Percentiles rank a stretch among this genome's conserved stretches.
phyloP scores from a whole-genome alignment of 2,329 filamentous ascomycete species.

The Botryotinia calthae region DNA sequence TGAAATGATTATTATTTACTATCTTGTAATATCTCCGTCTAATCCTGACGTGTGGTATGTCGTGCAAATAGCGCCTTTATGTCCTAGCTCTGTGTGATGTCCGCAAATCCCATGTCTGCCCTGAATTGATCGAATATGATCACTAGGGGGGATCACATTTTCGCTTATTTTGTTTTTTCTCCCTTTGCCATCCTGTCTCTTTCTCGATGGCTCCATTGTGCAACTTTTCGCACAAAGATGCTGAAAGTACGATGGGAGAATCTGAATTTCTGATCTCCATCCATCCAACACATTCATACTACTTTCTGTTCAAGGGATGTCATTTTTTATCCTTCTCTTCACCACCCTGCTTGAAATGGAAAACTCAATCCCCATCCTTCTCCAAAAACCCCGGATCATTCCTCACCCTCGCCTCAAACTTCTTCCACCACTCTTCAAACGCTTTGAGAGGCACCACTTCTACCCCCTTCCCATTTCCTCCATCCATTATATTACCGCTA shows the following conservation, averaged over 20 bases:
- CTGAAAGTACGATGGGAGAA: background rate
- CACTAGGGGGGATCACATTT: background rate
- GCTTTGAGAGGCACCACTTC: conserved; percentile 92
- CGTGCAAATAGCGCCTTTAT: background rate
- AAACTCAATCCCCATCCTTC: conserved; percentile 42
- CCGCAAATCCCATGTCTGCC: background rate
- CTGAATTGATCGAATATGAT: background rate
- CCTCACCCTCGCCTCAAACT: conserved; percentile 86
- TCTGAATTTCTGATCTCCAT: background rate
- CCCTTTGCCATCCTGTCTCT: background rate
- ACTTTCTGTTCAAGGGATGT: no score
- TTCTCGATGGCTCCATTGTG: background rate
- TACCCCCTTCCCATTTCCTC: conserved; percentile 50
- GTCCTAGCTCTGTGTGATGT: background rate
- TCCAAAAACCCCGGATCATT: conserved; percentile 88
- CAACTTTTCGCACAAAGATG: background rate
- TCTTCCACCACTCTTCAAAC: conserved; percentile 97
- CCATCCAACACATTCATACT: background rate
- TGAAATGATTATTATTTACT: background rate
- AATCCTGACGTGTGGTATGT: background rate
- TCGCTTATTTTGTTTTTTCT: background rate
- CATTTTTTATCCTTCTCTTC: background rate
- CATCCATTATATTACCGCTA: conserved; percentile 53
- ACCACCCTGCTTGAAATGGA: no score
- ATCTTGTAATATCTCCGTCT: background rate